Evolutionary conservation across 495 filamentous ascomycete species (phyloP), one percentile per base, ranked within the genome.

Genomic region (Penicillium daleae): DNA sequence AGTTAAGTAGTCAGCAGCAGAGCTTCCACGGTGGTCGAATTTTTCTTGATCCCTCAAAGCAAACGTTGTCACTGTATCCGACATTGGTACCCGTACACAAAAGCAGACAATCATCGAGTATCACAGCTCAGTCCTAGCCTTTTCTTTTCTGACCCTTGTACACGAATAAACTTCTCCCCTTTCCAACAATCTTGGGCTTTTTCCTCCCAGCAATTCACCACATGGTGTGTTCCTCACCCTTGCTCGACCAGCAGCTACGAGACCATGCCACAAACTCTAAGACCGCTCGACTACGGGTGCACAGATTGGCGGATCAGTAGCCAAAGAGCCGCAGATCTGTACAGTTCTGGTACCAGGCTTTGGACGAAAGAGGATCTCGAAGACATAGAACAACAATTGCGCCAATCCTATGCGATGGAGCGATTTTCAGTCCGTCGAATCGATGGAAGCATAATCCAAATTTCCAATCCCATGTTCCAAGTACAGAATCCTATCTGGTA

Each of bases 401-500:
- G 64, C 60, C 65, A 67, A 55, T 75, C 74, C 57, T 71, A 63
- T 62, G 54, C 65, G 13, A 63, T 62, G 54, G 66, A 73, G 37
- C 62, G 60, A 62, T 78, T 78, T 51, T 74, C 68, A 60, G 70
- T 76, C 61, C 73, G 71, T 61, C 70, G 73, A 71, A 68, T 77
- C 40, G 73, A 76, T 64, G 70, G 70, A 60, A 69, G 54, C 57
- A 64, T 74, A 66, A 58, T 70, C 42, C 65, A 72, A 63, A 76
- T 77, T 53, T 70, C 64, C 37, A 77, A 77, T 61, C 74, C 73
- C n/a, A 72, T 77, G 66, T 76, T 71, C 64, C 66, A 71, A 60
- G 61, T 76, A 65, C 64, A 70, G 63, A 76, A 71, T 62, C 73
- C 73, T 61, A 77, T 78, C 64, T 77, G 74, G 76, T 77, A 71